These are phyloP conservation scores for Oryza australiensis DNA, from an alignment of 176 grass and related monocot species.

Conservation along the genomic window DNA sequence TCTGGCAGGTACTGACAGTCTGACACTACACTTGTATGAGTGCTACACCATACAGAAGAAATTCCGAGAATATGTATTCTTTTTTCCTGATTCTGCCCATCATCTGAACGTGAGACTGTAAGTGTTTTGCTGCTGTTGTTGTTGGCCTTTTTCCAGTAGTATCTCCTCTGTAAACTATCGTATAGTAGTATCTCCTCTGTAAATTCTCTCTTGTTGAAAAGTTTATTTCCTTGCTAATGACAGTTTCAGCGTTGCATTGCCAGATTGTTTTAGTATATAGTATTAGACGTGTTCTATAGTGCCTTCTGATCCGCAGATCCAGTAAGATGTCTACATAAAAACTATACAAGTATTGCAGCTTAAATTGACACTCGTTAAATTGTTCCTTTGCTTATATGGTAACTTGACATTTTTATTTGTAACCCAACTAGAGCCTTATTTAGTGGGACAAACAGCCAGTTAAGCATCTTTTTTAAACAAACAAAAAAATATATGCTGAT, in stretches of 20 bases:
- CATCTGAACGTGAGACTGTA: conserved; percentile 6
- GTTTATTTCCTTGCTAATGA: not conserved
- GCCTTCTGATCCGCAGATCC: not conserved
- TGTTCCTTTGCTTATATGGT: not conserved
- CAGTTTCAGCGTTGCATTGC: not conserved
- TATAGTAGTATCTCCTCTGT: conserved; percentile 15
- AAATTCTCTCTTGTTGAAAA: conserved; percentile 7
- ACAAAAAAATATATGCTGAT: not conserved
- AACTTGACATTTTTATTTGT: not conserved
- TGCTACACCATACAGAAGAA: not conserved
- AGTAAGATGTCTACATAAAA: not conserved
- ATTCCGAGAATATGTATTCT: not conserved
- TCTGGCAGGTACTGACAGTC: conserved; percentile 13
- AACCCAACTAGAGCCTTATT: not conserved
- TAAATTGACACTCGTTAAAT: not conserved
- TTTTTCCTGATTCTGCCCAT: not conserved
- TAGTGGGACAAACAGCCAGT: not conserved
- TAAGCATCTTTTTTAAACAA: not conserved
- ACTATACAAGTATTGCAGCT: not conserved
- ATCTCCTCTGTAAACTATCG: not conserved
- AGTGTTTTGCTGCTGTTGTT: not conserved
- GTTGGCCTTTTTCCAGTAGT: not conserved
- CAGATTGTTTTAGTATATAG: not conserved
- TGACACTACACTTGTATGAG: not conserved
- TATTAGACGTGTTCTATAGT: not conserved